A percentile compares a stretch with the other conserved stretches of the same genome.
phyloP scores from a whole-genome alignment of 306 rosid genomes.

The Crotalaria pallida region DNA sequence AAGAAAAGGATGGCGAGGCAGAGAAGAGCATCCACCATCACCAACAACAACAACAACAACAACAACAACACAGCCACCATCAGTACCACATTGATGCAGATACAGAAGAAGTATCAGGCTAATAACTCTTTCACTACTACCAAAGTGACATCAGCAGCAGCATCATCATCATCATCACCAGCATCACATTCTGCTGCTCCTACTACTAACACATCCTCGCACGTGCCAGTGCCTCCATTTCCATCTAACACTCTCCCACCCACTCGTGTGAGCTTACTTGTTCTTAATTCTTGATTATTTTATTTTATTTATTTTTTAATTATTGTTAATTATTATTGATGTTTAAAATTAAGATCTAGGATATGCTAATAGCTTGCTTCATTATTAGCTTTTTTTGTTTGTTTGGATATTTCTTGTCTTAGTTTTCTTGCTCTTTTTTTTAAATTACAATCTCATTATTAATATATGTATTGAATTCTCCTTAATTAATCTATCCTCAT shows the following conservation, averaged over 20 bases:
- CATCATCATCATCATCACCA: neutral
- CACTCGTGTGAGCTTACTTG: slow-evolving; percentile 57
- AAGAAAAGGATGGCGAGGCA: slow-evolving; percentile 72
- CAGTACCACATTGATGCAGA: slow-evolving; percentile 4
- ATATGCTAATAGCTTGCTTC: neutral
- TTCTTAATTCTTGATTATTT: too few species aligned
- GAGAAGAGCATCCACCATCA: slow-evolving; percentile 44
- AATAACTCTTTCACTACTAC: slow-evolving; percentile 29
- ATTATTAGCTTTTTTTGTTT: neutral
- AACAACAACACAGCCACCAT: neutral
- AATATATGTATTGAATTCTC: neutral
- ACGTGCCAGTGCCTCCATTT: slow-evolving; percentile 33
- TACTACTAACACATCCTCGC: slow-evolving; percentile 34
- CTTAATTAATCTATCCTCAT: neutral
- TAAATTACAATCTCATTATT: neutral
- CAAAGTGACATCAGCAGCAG: neutral
- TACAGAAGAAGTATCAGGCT: neutral
- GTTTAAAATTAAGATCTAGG: neutral
- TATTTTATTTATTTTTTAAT: neutral
- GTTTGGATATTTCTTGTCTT: neutral
- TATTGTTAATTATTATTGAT: too few species aligned
- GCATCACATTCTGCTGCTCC: slow-evolving; percentile 7
- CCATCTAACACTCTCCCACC: slow-evolving; percentile 12
- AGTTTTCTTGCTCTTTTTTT: neutral
- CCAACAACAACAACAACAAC: too few species aligned